Conservation (phyloP, 768 basidiomycete genomes). For the Plicaturopsis crispa region DNA sequence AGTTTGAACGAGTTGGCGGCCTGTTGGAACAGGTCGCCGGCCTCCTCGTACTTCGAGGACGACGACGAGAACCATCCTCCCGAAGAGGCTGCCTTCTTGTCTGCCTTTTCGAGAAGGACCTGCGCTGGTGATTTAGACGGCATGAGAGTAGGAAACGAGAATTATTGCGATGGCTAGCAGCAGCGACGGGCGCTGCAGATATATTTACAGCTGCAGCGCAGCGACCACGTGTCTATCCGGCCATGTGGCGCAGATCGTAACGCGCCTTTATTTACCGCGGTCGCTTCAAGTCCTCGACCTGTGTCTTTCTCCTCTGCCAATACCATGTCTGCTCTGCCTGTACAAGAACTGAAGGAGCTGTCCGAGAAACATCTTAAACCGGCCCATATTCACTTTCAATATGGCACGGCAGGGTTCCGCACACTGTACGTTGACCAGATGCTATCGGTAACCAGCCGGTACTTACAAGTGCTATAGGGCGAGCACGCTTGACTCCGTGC, state of each 20-base stretch:
- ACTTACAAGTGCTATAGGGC: constrained; percentile 43
- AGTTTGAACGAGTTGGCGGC: constrained; percentile 92
- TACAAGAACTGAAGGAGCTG: constrained; percentile 38
- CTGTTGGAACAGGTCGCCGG: constrained; percentile 91
- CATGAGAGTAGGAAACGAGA: constrained; percentile 31
- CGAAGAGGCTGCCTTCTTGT: constrained; percentile 86
- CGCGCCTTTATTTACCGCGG: too few relatives aligned
- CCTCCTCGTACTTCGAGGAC: constrained; percentile 86
- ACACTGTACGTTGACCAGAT: constrained; percentile 71
- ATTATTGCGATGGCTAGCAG: constrained; percentile 3
- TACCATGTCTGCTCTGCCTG: constrained; percentile 28
- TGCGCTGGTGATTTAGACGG: constrained; percentile 75
- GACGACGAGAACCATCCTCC: constrained; percentile 84
- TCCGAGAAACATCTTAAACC: constrained; percentile 68
- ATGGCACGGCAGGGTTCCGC: constrained; percentile 94
- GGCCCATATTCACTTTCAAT: constrained; percentile 61
- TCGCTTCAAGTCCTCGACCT: too few relatives aligned
- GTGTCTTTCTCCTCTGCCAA: constrained; percentile 3
- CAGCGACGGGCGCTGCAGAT: constrained; percentile 3
- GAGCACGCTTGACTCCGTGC: constrained; percentile 72
- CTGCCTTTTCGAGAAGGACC: constrained; percentile 73
- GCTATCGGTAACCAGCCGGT: constrained; percentile 1
- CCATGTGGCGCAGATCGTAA: too few relatives aligned
- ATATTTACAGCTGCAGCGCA: background rate
- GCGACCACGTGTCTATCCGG: constrained; percentile 13